Evolutionary conservation across 768 basidiomycete genomes (phyloP).

Genomic region (Punctularia strigosozonata): DNA sequence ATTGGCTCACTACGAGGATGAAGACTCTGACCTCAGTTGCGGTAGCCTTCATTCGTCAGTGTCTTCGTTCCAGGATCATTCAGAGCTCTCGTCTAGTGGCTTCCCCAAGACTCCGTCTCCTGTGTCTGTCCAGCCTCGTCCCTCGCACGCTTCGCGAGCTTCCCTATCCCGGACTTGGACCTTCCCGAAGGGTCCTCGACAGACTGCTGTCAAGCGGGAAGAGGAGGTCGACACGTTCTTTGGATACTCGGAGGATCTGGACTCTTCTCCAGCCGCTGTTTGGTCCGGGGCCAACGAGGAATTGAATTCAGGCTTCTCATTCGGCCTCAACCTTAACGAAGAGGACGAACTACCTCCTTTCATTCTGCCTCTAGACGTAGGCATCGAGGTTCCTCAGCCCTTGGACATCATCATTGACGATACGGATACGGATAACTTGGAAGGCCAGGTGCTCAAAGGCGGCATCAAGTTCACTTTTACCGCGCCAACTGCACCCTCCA

Average conservation of each 20-base stretch:
- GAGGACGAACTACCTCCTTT: constrained; percentile 42
- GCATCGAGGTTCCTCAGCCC: constrained; percentile 18
- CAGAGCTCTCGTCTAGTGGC: constrained; percentile 13
- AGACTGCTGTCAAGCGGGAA: constrained; percentile 12
- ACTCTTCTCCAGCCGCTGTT: constrained; percentile 31
- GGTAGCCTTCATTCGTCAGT: constrained; percentile 17
- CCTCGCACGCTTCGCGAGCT: constrained; percentile 19
- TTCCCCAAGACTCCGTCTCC: constrained; percentile 13
- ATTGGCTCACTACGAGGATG: constrained; percentile 53
- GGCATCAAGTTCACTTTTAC: constrained; percentile 70
- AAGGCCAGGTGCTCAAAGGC: constrained; percentile 45
- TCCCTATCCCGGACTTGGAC: constrained; percentile 64
- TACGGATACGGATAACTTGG: constrained; percentile 34
- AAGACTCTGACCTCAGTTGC: constrained; percentile 28
- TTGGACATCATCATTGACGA: constrained; percentile 18
- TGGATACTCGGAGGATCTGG: constrained; percentile 45
- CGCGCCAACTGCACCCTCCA: constrained; percentile 31
- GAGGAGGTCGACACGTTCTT: constrained; percentile 71
- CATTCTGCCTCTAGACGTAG: constrained; percentile 33
- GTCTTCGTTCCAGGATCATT: constrained; percentile 17
- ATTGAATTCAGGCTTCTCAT: constrained; percentile 47
- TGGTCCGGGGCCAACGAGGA: constrained; percentile 32
- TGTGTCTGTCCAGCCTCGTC: constrained; percentile 9
- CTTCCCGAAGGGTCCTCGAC: constrained; percentile 23
- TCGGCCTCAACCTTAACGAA: constrained; percentile 41